Evolutionary conservation across 768 basidiomycete genomes (phyloP).

Genomic region (Russula earlei): DNA sequence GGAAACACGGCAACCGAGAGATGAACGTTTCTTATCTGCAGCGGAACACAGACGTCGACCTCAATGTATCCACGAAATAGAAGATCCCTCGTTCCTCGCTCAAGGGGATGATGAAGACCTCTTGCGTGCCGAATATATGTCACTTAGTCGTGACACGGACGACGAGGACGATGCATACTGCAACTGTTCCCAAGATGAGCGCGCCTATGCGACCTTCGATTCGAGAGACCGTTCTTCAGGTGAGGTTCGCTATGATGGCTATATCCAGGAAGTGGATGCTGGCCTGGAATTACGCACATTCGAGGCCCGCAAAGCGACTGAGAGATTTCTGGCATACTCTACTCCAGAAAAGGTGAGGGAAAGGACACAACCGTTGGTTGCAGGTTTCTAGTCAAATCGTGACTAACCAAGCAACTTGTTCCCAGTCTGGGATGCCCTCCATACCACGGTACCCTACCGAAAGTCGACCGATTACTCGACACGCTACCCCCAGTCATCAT

Average conservation of each 20-base stretch:
- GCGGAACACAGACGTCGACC: not conserved
- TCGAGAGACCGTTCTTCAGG: slow-evolving; percentile 18
- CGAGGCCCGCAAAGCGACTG: slow-evolving; percentile 12
- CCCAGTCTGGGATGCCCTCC: not conserved
- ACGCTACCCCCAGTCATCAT: slow-evolving; percentile 33
- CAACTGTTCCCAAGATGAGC: slow-evolving; percentile 19
- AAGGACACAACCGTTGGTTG: not conserved
- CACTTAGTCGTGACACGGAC: slow-evolving; percentile 1
- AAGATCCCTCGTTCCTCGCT: slow-evolving; percentile 28
- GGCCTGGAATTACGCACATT: slow-evolving; percentile 44
- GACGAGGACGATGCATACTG: slow-evolving; percentile 17
- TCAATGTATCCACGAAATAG: slow-evolving; percentile 48
- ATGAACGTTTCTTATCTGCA: slow-evolving; percentile 6
- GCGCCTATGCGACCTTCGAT: not conserved
- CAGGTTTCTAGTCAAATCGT: not conserved
- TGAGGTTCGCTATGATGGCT: slow-evolving; percentile 41
- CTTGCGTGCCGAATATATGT: slow-evolving; percentile 6
- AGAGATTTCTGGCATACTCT: not conserved
- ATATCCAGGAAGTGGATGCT: slow-evolving; percentile 46
- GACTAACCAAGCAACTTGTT: not conserved
- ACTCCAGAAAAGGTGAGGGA: slow-evolving; percentile 5
- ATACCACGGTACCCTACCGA: not conserved
- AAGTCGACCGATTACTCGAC: slow-evolving; percentile 24
- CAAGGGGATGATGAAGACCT: slow-evolving; percentile 9
- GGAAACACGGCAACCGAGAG: slow-evolving; percentile 10